Percentiles rank a stretch among this genome's conserved stretches.
Evolutionary conservation across 1,139 yeast species (phyloP).

Genomic region (Zhuliangozyma parablackwelliae): DNA sequence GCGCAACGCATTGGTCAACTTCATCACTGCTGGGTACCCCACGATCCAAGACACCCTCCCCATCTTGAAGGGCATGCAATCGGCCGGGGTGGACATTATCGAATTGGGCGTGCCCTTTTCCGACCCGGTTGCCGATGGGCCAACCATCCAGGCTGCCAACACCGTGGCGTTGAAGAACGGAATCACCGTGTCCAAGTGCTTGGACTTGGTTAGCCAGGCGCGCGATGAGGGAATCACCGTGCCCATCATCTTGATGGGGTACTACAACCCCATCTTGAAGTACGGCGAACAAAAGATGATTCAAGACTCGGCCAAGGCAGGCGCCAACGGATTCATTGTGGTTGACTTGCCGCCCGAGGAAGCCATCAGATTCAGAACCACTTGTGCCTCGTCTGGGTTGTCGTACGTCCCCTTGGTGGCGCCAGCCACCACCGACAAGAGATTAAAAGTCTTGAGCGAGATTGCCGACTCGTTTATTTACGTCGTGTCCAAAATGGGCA

Average conservation of each 20-base stretch:
- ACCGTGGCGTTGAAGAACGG: constrained; percentile 76
- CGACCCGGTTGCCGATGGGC: constrained; percentile 99
- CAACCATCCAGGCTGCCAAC: constrained; percentile 89
- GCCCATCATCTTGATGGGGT: constrained; percentile 93
- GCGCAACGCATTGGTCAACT: constrained; percentile 86
- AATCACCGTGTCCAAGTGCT: constrained; percentile 61
- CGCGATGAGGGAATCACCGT: constrained; percentile 79
- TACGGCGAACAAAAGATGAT: constrained; percentile 87
- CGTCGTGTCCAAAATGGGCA: constrained; percentile 96
- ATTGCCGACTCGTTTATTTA: constrained; percentile 94
- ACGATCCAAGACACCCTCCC: constrained; percentile 83
- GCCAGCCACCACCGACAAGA: constrained; percentile 90
- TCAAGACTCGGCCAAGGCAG: constrained; percentile 73
- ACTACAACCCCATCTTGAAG: constrained; percentile 87
- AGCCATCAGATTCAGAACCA: constrained; percentile 78
- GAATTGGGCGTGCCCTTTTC: constrained; percentile 96
- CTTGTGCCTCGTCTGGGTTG: constrained; percentile 63
- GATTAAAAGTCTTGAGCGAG: constrained; percentile 69
- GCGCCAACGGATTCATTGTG: constrained; percentile 91
- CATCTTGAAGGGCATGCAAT: constrained; percentile 80
- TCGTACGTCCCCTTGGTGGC: constrained; percentile 93
- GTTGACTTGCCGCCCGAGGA: constrained; percentile 98
- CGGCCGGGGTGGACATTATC: constrained; percentile 91
- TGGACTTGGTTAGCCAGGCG: constrained; percentile 71
- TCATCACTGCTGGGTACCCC: constrained; percentile 94